Conservation (phyloP, 768 basidiomycete species). For the Boletus huronensis region DNA sequence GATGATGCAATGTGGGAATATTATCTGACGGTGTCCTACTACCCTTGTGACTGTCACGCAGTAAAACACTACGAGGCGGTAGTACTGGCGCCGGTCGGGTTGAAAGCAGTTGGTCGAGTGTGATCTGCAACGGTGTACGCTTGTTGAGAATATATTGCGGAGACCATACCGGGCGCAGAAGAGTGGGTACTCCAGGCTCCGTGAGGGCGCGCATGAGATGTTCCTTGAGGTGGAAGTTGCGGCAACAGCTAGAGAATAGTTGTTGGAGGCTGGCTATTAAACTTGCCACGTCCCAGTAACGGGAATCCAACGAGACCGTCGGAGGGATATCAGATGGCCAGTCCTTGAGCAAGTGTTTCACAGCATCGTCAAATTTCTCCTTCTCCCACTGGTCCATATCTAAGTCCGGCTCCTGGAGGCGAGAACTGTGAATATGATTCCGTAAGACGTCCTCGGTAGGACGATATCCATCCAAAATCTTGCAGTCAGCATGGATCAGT, state of each 20-base stretch:
- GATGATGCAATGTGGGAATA: not conserved
- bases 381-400: fast-evolving
- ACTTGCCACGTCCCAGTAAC: not conserved
- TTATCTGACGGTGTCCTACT: not conserved
- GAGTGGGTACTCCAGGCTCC: not conserved
- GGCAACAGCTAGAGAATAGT: slow-evolving; percentile 5
- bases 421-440: not conserved
- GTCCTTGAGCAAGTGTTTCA: not conserved
- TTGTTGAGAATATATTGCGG: not conserved
- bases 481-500: slow-evolving; percentile 1
- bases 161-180: not conserved
- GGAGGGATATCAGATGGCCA: slow-evolving; percentile 11
- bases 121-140: not conserved
- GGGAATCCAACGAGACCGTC: not conserved
- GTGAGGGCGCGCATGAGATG: not conserved
- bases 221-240: slow-evolving; percentile 4
- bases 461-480: slow-evolving; percentile 10
- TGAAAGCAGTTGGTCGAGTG: no score
- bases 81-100: no score
- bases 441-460: not conserved
- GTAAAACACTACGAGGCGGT: no score
- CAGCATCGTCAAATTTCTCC: not conserved
- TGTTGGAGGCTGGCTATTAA: not conserved
- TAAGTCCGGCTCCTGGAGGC: not conserved
- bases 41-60: no score